Base-by-base conservation (phyloP, 305 asterid species). In the Solanum hybrid region DNA sequence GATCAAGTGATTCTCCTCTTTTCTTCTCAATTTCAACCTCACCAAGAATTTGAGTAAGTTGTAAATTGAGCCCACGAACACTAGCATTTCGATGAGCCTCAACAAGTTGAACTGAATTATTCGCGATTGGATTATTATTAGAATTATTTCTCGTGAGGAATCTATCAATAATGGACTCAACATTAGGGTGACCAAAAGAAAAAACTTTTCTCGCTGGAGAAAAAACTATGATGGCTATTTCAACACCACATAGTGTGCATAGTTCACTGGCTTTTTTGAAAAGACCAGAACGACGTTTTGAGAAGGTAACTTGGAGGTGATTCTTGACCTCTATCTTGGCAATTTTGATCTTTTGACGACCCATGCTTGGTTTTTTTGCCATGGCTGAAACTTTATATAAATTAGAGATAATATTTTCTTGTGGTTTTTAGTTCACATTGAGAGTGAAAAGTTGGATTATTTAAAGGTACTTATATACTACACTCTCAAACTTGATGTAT, bases 191-290 rank as follows among this genome's bases (percentile, higher is more conserved):
- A 29, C 98, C 99, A 28, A 95, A 97, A 24, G 98, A 94, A 91
- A 95, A 96, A 1, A 94, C 97, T 57, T 96, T 97, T 33, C 96
- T 96, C 0, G 97, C 97, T 0, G 98, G 98, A 13, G 98, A 96
- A 87, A 96, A 97, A 1, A 95, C 97, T 8, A 97, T 51, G 3
- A 97, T 92, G 31, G 93, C 96, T 6, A 95, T 93, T 22, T 97
- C 97, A 11, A 93, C 96, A 0, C 98, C 98, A 31, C 96, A 94
- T 0, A 97, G 92, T 0, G 95, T 96, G 95, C 96, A 94, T 4
- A 96, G 94, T 86, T 96, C 98, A 31, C 97, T 95, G 0, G 98
- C 98, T 51, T 96, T 96, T 67, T 97, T 97, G 94, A 95, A 96
- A 0, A 97, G 93, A 3, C 98, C 98, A 0, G 95, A 90, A 2